Conservation (phyloP, 2,329 filamentous ascomycete genomes). For the Aspergillaceae sp. region DNA sequence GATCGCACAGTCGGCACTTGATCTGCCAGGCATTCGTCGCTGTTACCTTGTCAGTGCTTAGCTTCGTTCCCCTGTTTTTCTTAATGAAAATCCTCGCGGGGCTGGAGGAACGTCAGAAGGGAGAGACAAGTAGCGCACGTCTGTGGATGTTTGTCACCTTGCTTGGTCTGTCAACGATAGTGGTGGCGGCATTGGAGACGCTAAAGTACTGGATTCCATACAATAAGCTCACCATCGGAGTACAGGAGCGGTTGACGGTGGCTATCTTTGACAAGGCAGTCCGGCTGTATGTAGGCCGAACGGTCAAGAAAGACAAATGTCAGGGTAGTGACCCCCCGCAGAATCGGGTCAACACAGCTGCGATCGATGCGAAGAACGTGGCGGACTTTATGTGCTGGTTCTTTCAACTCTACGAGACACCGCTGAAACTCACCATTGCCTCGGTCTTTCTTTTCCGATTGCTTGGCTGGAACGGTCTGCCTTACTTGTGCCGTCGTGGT, state of each 20-base stretch:
- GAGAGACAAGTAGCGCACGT: neutral
- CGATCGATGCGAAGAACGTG: constrained; percentile 60
- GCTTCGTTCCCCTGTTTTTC: neutral
- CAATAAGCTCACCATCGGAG: neutral
- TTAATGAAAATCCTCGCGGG: neutral
- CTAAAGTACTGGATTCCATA: neutral
- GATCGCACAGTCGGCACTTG: neutral
- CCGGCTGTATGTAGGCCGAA: neutral
- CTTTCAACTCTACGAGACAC: constrained; percentile 52
- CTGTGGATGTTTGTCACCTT: neutral
- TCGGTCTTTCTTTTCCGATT: constrained; percentile 56
- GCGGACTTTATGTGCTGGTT: constrained; percentile 58
- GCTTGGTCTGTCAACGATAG: neutral
- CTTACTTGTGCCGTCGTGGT: constrained; percentile 57
- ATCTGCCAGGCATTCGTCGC: neutral
- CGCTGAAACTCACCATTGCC: constrained; percentile 57
- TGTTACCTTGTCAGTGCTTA: neutral
- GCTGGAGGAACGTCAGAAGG: neutral
- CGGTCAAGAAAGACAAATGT: neutral
- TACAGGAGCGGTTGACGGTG: neutral
- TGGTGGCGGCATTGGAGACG: neutral
- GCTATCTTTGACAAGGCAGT: neutral
- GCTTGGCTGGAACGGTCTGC: constrained; percentile 60
- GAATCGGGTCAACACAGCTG: constrained; percentile 58
- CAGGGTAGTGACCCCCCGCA: neutral